Evolutionary conservation across 176 grass and related monocot species (phyloP).

Genomic region (maize (Zea mays)): Zm-B73-REFERENCE-NAM-5.0 NC_050096.1:254994001-254994500

Average conservation of each 20-base stretch:
- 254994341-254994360: constrained; percentile 37
- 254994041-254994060: no score
- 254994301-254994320: background rate
- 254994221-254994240: constrained; percentile 47
- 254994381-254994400: constrained; percentile 94
- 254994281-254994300: no score
- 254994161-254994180: no score
- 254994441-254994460: constrained; percentile 80
- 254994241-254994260: constrained; percentile 26
- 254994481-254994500: background rate
- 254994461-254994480: no score
- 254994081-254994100: no score
- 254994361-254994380: constrained; percentile 47
- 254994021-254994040: no score
- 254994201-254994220: constrained; percentile 29
- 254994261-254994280: background rate
- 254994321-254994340: background rate
- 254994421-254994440: constrained; percentile 78
- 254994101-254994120: no score
- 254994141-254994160: no score
- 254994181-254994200: no score
- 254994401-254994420: constrained; percentile 79
- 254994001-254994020: no score
- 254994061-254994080: no score
- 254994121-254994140: no score